A percentile compares a stretch with the other conserved stretches of the same genome.
Evolutionary conservation across 257 asterid genomes (phyloP).

Genomic region (Orobanche coerulescens): DNA sequence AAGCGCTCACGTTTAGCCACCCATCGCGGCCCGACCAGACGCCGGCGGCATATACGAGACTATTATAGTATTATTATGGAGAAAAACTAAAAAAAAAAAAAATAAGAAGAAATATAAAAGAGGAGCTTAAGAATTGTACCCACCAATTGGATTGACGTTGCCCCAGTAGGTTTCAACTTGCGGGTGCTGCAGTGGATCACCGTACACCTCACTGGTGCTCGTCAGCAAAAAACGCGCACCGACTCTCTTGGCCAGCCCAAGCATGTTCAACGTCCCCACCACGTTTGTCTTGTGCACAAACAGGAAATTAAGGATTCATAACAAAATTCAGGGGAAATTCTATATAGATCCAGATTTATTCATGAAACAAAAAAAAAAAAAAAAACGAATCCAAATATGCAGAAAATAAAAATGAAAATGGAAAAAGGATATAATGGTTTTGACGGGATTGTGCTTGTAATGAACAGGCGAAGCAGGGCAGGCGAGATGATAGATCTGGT

Average conservation of each 20-base stretch:
- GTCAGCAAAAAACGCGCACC: constrained; percentile 98
- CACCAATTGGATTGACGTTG: constrained; percentile 94
- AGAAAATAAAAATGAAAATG: not conserved
- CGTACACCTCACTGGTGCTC: constrained; percentile 98
- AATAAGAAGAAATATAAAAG: not conserved
- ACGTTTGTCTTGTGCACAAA: constrained; percentile 85
- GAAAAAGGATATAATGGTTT: constrained; percentile 83
- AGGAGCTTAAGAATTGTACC: not conserved
- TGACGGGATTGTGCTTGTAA: constrained; percentile 94
- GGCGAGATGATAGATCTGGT: constrained; percentile 98
- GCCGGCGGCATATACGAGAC: not conserved
- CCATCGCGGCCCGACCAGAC: constrained; percentile 1
- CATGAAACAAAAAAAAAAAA: not conserved
- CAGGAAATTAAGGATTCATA: constrained; percentile 28
- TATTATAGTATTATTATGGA: no score
- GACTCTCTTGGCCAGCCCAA: constrained; percentile 95
- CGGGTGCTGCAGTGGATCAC: constrained; percentile 90
- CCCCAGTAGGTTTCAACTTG: constrained; percentile 99
- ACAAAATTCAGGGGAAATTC: not conserved
- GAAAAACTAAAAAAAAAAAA: not conserved
- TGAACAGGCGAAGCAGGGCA: constrained; percentile 99
- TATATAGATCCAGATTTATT: not conserved
- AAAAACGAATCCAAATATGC: not conserved
- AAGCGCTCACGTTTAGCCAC: no score
- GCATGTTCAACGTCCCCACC: constrained; percentile 97